Base-by-base conservation (phyloP, 768 basidiomycete genomes). In the Suillus subluteus region DNA sequence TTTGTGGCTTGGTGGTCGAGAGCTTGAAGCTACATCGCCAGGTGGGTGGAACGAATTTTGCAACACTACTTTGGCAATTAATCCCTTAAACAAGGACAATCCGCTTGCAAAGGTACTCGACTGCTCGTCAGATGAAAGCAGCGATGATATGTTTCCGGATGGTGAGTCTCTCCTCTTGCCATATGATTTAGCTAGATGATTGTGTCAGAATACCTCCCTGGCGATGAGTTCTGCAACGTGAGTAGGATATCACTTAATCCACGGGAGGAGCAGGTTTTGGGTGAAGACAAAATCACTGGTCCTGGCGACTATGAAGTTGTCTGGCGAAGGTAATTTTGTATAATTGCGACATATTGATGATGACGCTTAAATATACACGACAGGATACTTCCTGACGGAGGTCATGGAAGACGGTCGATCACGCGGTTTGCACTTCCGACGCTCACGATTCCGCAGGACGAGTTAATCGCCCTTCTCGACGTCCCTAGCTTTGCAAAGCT, bases 401-500 rank as follows among this genome's bases (percentile, higher is more conserved):
- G 79, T 35, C 77, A 76, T 32, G 86, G 86, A 1, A 75, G 83
- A 0, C 73, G 75, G 21, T 80, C 86, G 16, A 84, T 79, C 7
- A 90, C 86, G 15, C 76, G 69, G 41, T 80, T 91, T 67, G 73
- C 83, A 2, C 78, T 95, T n/a, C 94, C 94, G 0, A 65, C 81
- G 4, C 80, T 96, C 13, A 78, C 74, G 26, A 87, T 87, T 3
- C 92, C 90, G 4, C 74, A 79, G 1, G 87, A 92, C 46, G 84
- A 80, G 8, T 76, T 97, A 35, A 76, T 91, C 41, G 93, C 92
- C 5, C 79, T 91, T 3, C 80, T 96, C 6, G 77, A 83, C 65
- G 80, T 88, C 3, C 91, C 93, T 0, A 79, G 91, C 0, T 82
- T 78, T 3, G 90, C 88, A 11, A 84, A 77, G 46, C 81, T 95